Evolutionary conservation across 2,329 filamentous ascomycete genomes (phyloP).

Genomic region (Phyllosticta citribraziliensis): DNA sequence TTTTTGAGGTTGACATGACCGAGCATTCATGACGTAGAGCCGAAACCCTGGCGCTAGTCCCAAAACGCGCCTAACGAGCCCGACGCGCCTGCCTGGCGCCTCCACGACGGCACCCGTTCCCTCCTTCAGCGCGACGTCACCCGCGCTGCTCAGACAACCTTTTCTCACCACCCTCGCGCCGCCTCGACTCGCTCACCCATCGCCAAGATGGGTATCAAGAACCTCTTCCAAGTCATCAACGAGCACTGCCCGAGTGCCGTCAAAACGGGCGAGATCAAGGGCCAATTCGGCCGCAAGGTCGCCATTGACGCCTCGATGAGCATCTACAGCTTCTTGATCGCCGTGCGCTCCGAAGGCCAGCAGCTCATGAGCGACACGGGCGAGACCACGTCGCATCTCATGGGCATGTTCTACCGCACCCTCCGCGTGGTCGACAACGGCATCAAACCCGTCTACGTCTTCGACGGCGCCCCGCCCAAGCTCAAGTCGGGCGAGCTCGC

Average conservation of each 20-base stretch:
- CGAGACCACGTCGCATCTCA: slow-evolving; percentile 94
- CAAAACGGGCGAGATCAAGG: slow-evolving; percentile 97
- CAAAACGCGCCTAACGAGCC: slow-evolving; percentile 2
- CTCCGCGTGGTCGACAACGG: slow-evolving; percentile 97
- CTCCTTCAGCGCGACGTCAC: slow-evolving; percentile 3
- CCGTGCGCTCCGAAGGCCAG: slow-evolving; percentile 91
- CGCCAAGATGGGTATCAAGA: slow-evolving; percentile 29
- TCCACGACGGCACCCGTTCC: background rate
- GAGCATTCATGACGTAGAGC: slow-evolving; percentile 2
- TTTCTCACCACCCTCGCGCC: slow-evolving; percentile 2
- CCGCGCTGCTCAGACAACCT: background rate
- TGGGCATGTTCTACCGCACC: slow-evolving; percentile 99
- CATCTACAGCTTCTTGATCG: slow-evolving; percentile 97
- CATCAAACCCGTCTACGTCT: slow-evolving; percentile 97
- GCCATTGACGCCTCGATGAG: slow-evolving; percentile 93
- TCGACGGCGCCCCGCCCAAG: slow-evolving; percentile 92
- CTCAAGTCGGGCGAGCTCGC: slow-evolving; percentile 95
- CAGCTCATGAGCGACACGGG: slow-evolving; percentile 91
- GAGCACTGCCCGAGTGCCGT: slow-evolving; percentile 92
- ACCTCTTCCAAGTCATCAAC: slow-evolving; percentile 40
- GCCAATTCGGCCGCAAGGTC: slow-evolving; percentile 96
- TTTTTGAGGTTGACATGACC: background rate
- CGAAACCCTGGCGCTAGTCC: background rate
- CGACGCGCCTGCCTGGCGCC: slow-evolving; percentile 5
- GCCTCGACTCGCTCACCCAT: background rate